These are phyloP conservation scores for Colletotrichum melonis DNA, from an alignment of 2,329 filamentous ascomycete species.

Conservation along the genomic window DNA sequence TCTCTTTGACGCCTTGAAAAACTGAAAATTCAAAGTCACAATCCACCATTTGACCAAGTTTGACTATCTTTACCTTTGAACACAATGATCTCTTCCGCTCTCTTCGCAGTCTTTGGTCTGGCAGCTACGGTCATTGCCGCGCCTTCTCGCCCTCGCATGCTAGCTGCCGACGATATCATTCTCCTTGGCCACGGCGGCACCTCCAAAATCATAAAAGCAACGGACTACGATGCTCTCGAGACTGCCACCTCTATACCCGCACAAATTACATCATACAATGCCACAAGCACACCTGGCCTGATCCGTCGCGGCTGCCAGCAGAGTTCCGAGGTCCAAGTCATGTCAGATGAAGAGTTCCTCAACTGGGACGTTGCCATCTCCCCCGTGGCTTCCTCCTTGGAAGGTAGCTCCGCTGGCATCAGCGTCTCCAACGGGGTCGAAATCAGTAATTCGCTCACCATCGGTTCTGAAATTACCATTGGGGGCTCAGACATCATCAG, in stretches of 20 bases:
- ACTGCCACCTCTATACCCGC: neutral
- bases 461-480: constrained; percentile 37
- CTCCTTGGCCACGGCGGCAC: constrained; percentile 39
- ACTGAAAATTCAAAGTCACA: no score
- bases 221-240: constrained; percentile 35
- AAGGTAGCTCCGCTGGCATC: constrained; percentile 40
- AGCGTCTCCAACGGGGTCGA: constrained; percentile 45
- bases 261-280: neutral
- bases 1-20: neutral
- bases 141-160: neutral
- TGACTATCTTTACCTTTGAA: neutral
- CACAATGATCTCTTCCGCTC: neutral
- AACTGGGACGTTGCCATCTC: constrained; percentile 53
- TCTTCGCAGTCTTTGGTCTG: constrained; percentile 10
- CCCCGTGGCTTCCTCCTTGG: constrained; percentile 44
- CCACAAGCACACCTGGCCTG: neutral
- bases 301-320: constrained; percentile 35
- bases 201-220: constrained; percentile 41
- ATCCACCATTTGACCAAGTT: neutral
- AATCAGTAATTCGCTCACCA: constrained; percentile 45
- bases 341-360: constrained; percentile 44
- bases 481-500: constrained; percentile 37
- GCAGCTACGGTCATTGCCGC: neutral
- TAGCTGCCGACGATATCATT: constrained; percentile 40
- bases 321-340: constrained; percentile 41